phyloP scores from a whole-genome alignment of 495 filamentous ascomycete species.

The Extremus antarcticus region DNA sequence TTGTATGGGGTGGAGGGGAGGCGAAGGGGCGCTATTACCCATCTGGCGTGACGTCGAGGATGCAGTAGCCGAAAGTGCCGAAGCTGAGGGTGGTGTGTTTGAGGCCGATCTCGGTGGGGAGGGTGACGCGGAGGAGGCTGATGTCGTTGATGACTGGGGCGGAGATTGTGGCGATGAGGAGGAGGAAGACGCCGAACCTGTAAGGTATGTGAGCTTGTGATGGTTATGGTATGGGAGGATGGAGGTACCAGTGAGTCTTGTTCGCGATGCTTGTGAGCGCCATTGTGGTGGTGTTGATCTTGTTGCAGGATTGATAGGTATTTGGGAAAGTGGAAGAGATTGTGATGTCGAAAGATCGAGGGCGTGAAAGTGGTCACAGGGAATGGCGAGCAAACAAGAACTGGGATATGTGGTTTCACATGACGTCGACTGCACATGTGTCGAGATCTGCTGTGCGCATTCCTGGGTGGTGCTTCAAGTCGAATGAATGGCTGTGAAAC shows the following conservation, averaged over 20 bases:
- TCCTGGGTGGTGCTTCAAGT: neutral
- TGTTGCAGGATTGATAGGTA: neutral
- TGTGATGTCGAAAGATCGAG: no score
- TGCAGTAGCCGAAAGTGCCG: constrained; percentile 49
- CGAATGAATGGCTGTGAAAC: neutral
- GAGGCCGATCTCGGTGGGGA: constrained; percentile 29
- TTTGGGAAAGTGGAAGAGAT: neutral
- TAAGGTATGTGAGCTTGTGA: neutral
- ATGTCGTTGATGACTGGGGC: constrained; percentile 45
- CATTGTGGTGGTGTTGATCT: neutral
- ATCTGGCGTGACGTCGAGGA: constrained; percentile 25
- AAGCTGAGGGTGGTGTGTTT: constrained; percentile 31
- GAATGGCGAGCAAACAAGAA: neutral
- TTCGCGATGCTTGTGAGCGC: neutral
- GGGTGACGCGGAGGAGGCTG: constrained; percentile 39
- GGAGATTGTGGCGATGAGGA: constrained; percentile 49
- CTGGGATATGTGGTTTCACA: neutral
- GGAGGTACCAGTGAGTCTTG: neutral
- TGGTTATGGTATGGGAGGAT: neutral
- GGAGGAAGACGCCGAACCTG: constrained; percentile 45
- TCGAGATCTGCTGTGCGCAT: neutral
- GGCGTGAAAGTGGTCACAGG: neutral
- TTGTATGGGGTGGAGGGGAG: no score
- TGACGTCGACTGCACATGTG: neutral
- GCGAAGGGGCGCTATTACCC: no score